Evolutionary conservation across 768 basidiomycete genomes (phyloP), one percentile per base, ranked within the genome.

Genomic region (Hemileccinum rubropunctum): DNA sequence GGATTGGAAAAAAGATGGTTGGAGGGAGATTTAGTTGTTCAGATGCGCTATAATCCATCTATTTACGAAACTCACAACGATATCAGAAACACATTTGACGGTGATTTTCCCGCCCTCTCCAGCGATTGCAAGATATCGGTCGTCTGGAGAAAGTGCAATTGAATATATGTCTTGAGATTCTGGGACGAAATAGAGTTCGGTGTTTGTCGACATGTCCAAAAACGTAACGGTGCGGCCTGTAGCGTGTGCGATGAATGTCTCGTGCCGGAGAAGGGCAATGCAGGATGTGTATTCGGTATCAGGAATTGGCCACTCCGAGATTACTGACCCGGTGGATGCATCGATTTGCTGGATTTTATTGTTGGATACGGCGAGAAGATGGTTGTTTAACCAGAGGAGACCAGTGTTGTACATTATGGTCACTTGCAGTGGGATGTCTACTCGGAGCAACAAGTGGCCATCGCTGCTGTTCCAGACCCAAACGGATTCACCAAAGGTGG

Each of bases 381-480:
- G 27, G 4, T 42, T 27, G 11, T 49, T 17, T 14, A 8, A 30
- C 48, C 48, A 49, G 10, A 47, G 13, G 6, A 59, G 47, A 21
- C 50, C 42, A 1, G 13, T 8, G 35, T 57, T 57, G 43, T 9
- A 33, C 1, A 0, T 4, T 1, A 28, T 27, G 17, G 17, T 13
- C 0, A 50, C 50, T 4, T 4, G 0, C 1, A 32, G 26, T 9
- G 4, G 4, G 12, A 54, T 35, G 3, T 42, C 30, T n/a, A n/a
- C n/a, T n/a, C n/a, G n/a, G 3, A 40, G 7, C 11, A 56, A 48
- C 30, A 49, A 13, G n/a, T 17, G 13, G 5, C 45, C 38, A 23
- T 46, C 12, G 14, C 14, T 12, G 50, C 47, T 32, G 30, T 50
- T 45, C 20, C 18, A 47, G 36, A 52, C 8, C 1, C 26, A 44